These are phyloP conservation scores for Saccharomycopsis hybrid DNA, from an alignment of 1,139 yeast genomes.

Conservation along the genomic window DNA sequence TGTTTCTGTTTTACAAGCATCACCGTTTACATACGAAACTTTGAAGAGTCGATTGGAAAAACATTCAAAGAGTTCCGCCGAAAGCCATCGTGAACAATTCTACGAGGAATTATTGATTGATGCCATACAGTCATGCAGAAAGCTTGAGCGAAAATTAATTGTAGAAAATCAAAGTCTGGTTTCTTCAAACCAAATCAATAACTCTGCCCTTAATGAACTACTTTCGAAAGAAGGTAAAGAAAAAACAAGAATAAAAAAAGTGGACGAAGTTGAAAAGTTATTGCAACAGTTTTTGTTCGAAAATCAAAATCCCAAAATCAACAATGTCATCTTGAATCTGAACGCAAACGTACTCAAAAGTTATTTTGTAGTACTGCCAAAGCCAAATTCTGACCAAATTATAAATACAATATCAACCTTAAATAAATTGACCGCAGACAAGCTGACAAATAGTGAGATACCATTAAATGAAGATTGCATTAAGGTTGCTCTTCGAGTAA, in stretches of 20 bases:
- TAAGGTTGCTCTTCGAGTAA: conserved; percentile 19
- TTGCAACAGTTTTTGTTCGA: conserved; percentile 7
- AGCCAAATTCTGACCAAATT: conserved; percentile 14
- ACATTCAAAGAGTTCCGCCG: not conserved
- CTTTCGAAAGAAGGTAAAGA: not conserved
- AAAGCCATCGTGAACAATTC: not conserved
- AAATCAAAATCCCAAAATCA: conserved; percentile 5
- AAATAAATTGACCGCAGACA: not conserved
- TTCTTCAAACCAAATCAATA: not conserved
- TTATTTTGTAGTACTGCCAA: conserved; percentile 16
- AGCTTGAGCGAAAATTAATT: conserved; percentile 1
- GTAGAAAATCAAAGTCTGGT: not conserved
- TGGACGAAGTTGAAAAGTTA: conserved; percentile 5
- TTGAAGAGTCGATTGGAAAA: conserved; percentile 10
- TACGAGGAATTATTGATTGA: conserved; percentile 10
- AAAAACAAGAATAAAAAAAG: not conserved
- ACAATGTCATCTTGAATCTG: not conserved
- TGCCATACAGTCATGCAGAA: conserved; percentile 12
- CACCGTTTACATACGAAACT: conserved; percentile 11
- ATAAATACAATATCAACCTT: conserved; percentile 2
- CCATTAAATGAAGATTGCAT: conserved; percentile 13
- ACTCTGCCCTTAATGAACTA: not conserved
- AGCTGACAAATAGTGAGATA: too few species aligned
- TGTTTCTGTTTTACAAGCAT: conserved; percentile 9
- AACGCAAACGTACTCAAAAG: conserved; percentile 9